Base-by-base conservation (phyloP, 2,329 filamentous ascomycete species). In the Trichoderma sp. region DNA sequence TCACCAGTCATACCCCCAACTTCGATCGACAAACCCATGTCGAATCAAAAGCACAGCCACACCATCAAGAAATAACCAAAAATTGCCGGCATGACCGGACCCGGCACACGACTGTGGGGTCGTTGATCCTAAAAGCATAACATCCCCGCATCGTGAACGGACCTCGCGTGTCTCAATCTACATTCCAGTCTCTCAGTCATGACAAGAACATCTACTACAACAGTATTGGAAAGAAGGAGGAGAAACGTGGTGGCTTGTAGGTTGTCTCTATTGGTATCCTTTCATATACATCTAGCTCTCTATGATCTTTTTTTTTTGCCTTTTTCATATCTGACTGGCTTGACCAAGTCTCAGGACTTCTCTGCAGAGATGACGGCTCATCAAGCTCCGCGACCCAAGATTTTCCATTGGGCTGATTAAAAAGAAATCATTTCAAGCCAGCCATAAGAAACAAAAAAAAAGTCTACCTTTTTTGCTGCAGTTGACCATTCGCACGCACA, bases 241-340 rank as follows among this genome's bases (percentile, higher is more conserved):
- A 5, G 43, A 51, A 51, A 21, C 2, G 18, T n/a, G 2, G 43
- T 51, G 53, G 53, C 30, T 21, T 51, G 28, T 61, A 39, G 47
- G 21, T 57, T 30, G n/a, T 66, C 36, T 69, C 66, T 69, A 69
- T 69, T 69, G 39, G 66, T 69, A 69, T 69, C 28, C 11, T 30
- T 57, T 36, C 64, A 67, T 67, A 53, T 69, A 61, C 66, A 51
- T 69, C 66, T 62, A 69, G 56, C 66, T 61, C 57, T 69, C 39
- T 51, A 51, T 58, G 32, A 58, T 61, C 39, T 21, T 24, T 62
- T 43, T 18, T 24, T 51, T 24, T 36, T 24, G 9, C 15, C 47
- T 14, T 30, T 51, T 51, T 51, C 9, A 24, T 51, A 14, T 51
- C 43, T 51, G 43, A 51, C 47, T 53, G 18, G n/a, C 30, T 69